A percentile compares a stretch with the other conserved stretches of the same genome.
Conservation (phyloP, 2,329 filamentous ascomycete genomes). For the Chaetomiaceae sp. region DNA sequence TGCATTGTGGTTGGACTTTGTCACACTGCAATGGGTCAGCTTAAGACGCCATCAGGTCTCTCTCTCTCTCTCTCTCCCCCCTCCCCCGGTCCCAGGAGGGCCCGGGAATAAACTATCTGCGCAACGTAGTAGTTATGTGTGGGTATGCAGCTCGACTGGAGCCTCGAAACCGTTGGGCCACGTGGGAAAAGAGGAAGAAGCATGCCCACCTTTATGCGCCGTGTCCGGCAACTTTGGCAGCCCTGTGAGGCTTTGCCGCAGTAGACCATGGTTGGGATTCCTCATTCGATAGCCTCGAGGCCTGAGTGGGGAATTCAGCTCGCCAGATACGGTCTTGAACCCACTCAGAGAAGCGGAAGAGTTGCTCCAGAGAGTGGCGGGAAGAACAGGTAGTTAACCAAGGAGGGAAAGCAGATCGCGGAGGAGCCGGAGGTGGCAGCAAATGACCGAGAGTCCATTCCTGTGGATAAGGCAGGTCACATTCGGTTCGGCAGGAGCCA, state of each 20-base stretch:
- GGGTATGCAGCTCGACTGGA: background rate
- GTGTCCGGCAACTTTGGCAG: constrained; percentile 49
- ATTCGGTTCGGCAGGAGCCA: constrained; percentile 12
- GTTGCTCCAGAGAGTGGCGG: background rate
- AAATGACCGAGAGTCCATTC: constrained; percentile 14
- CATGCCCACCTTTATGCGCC: constrained; percentile 49
- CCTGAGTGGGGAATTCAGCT: constrained; percentile 14
- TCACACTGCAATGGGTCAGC: constrained; percentile 46
- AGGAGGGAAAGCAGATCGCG: constrained; percentile 28
- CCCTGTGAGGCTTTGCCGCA: constrained; percentile 53
- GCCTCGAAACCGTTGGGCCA: background rate
- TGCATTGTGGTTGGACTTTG: constrained; percentile 55
- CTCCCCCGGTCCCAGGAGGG: too few relatives aligned
- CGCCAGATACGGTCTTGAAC: constrained; percentile 2
- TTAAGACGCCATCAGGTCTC: too few relatives aligned
- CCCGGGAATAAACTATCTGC: too few relatives aligned
- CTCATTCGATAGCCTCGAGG: background rate
- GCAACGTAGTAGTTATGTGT: too few relatives aligned
- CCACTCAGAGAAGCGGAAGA: constrained; percentile 6
- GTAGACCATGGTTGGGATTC: constrained; percentile 43
- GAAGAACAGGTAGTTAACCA: constrained; percentile 21
- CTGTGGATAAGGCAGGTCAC: constrained; percentile 7
- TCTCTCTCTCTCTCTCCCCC: too few relatives aligned
- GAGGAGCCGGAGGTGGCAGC: constrained; percentile 14
- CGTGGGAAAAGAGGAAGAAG: constrained; percentile 2